Conservation (phyloP, 2,329 filamentous ascomycete species). For the Colletotrichum spaethianum region DNA sequence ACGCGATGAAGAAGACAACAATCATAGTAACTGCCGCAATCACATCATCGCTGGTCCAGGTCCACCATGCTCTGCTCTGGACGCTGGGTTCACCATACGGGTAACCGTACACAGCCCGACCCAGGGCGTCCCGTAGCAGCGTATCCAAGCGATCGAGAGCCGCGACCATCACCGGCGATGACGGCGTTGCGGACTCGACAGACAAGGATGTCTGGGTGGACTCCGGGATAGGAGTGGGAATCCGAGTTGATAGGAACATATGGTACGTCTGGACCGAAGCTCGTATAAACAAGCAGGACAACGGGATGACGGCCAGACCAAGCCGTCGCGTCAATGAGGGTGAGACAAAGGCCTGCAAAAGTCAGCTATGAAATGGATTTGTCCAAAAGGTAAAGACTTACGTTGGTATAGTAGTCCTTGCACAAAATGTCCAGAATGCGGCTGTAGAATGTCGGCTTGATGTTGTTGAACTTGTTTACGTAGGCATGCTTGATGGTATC, state of each 20-base stretch:
- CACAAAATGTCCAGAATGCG: slow-evolving; percentile 93
- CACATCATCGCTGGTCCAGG: slow-evolving; percentile 78
- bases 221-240: slow-evolving; percentile 79
- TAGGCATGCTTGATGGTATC: slow-evolving; percentile 98
- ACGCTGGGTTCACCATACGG: slow-evolving; percentile 56
- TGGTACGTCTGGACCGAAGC: slow-evolving; percentile 96
- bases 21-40: slow-evolving; percentile 87
- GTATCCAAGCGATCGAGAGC: slow-evolving; percentile 85
- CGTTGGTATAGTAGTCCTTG: slow-evolving; percentile 98
- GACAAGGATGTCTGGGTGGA: slow-evolving; percentile 76
- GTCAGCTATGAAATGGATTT: not conserved
- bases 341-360: slow-evolving; percentile 82
- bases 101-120: slow-evolving; percentile 78
- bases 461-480: slow-evolving; percentile 98
- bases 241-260: slow-evolving; percentile 93
- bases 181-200: slow-evolving; percentile 72
- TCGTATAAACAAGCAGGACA: slow-evolving; percentile 95
- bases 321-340: slow-evolving; percentile 92
- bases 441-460: slow-evolving; percentile 89
- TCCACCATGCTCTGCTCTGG: slow-evolving; percentile 61
- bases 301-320: slow-evolving; percentile 90
- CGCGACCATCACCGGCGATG: slow-evolving; percentile 82
- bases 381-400: slow-evolving; percentile 55
- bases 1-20: slow-evolving; percentile 86
- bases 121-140: slow-evolving; percentile 82